These are phyloP conservation scores for Sporobolomyces phaffii DNA, from an alignment of 768 basidiomycete genomes.

Conservation along the genomic window DNA sequence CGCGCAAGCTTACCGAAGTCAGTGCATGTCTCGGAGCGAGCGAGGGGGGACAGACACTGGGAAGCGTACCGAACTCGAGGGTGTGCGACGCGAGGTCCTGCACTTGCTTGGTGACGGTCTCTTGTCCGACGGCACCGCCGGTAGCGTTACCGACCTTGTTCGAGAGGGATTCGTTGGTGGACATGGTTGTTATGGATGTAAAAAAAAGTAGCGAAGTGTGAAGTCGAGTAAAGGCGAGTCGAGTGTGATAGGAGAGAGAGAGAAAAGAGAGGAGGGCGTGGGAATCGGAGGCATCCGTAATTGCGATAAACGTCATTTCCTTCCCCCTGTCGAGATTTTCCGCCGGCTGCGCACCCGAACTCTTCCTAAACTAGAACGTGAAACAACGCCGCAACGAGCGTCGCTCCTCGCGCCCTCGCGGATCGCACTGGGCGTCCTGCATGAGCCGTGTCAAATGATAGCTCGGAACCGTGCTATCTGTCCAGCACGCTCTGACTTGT, in stretches of 20 bases:
- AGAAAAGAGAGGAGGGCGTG: background rate
- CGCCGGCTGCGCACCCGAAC: too few relatives aligned
- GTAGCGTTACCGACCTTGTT: slow-evolving; percentile 18
- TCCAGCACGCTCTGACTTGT: too few relatives aligned
- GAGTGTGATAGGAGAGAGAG: background rate
- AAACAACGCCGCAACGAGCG: too few relatives aligned
- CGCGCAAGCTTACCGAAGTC: background rate
- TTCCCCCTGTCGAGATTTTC: too few relatives aligned
- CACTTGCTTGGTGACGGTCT: slow-evolving; percentile 20
- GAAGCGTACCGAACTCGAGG: slow-evolving; percentile 27
- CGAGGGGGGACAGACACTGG: background rate
- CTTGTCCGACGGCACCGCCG: slow-evolving; percentile 16
- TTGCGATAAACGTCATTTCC: background rate
- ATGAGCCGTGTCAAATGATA: too few relatives aligned
- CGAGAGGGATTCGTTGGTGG: slow-evolving; percentile 6
- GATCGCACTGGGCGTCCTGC: too few relatives aligned
- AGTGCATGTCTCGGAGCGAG: background rate
- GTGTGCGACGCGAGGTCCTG: slow-evolving; percentile 3
- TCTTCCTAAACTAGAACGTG: too few relatives aligned
- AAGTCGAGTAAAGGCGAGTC: too few relatives aligned
- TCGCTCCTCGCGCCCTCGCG: too few relatives aligned
- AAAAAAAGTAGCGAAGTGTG: background rate
- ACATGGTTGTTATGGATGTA: slow-evolving; percentile 8
- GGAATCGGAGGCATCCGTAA: too few relatives aligned
- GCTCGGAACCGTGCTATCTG: too few relatives aligned